phyloP scores from a whole-genome alignment of 1,284 basidiomycete species.

The Spongiforma sp. region DNA sequence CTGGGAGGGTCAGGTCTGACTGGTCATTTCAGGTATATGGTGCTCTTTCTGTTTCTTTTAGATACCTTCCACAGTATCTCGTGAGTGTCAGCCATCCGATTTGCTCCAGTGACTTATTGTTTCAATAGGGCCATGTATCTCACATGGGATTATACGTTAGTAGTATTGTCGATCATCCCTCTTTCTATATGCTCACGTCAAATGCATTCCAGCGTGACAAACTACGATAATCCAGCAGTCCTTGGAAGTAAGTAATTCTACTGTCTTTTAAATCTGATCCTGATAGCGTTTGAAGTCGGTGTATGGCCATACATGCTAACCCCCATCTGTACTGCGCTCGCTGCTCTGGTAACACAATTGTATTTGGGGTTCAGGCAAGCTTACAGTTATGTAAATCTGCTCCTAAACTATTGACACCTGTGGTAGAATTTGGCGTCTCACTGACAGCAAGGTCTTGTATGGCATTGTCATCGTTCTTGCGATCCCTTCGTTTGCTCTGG shows the following conservation, averaged over 20 bases:
- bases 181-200: not conserved
- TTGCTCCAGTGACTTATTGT: not conserved
- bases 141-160: conserved; percentile 1
- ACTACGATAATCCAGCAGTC: not conserved
- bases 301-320: not conserved
- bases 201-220: not conserved
- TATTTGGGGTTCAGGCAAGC: conserved; percentile 4
- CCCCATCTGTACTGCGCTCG: conserved; percentile 1
- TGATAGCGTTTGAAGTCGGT: not conserved
- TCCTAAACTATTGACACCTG: not conserved
- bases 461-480: not conserved
- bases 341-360: conserved; percentile 2
- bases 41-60: not conserved
- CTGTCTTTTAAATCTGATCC: not conserved
- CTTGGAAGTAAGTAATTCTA: not conserved
- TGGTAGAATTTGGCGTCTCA: conserved; percentile 1
- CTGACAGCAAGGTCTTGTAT: not conserved
- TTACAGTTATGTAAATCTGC: no score
- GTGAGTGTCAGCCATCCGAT: not conserved
- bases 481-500: conserved; percentile 1
- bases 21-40: not conserved
- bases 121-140: conserved; percentile 2
- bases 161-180: not conserved
- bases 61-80: not conserved
- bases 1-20: not conserved